Evolutionary conservation across 148 eudicot species (phyloP), one percentile per base, ranked within the genome.

Genomic region (Gaultheria prostrata): DNA sequence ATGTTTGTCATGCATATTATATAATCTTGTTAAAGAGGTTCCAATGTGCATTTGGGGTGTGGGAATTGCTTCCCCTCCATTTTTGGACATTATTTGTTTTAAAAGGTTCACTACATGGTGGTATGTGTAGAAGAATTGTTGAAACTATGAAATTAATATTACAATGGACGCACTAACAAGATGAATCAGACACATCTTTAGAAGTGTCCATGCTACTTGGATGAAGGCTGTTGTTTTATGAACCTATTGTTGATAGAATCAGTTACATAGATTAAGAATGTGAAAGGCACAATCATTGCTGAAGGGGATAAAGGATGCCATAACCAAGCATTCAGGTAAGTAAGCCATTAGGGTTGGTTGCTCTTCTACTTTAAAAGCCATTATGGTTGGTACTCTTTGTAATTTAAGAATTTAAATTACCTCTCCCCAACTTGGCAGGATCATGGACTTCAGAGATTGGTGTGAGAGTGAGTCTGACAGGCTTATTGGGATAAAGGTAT

Each of bases 401-500:
- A 10, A 26, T 35, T 17, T 72, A 53, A 28, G 51, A 45, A 51
- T 26, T 46, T 45, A 48, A 49, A 46, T 79, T 50, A 26, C 70
- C 70, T 43, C 61, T 56, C 33, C 7, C 32, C 65, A 43, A 54
- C 43, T 24, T 75, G 90, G 85, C 90, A 97, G 99, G 95, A 84
- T 98, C 24, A 85, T 91, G 91, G 99, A 92, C 82, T 97, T 97
- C 90, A 91, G 91, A 86, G 92, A 93, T 79, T 97, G 99, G 99
- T 97, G 99, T 72, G 96, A 97, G 90, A 93, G 87, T 86, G 98
- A 97, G 87, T 95, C 94, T 83, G 88, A 85, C 69, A 90, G 96
- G 90, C 98, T 97, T 80, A 87, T 91, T 76, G 96, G 98, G 71
- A 91, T 94, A 81, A 94, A 89, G 99, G 99, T 97, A 92, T 57